Base-by-base conservation (phyloP, 169 alveolate species). In the Plasmodium billcollinsi region DNA sequence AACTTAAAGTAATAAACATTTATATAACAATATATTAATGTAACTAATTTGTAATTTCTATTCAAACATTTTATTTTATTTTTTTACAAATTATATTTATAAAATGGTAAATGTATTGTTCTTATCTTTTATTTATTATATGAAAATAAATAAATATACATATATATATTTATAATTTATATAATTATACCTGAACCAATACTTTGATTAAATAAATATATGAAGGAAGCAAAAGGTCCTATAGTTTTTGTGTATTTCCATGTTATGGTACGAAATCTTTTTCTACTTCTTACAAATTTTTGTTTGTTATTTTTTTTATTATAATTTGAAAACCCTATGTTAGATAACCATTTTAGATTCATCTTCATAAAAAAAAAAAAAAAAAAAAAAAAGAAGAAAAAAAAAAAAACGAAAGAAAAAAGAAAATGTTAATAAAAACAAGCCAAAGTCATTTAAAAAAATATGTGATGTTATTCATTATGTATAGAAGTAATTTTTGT, bases 181-280 rank as follows among this genome's bases (percentile, higher is more conserved):
- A 33, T 33, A 33, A 33, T 52, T 92, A 8, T 88, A 94, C 96
- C 94, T 56, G 91, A 90, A 24, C 96, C 96, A 50, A 94, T 83
- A 65, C 90, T 92, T 72, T 94, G 95, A 88, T 90, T 94, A 62
- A 94, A 94, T 43, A 94, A 49, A 71, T 92, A 92, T 43, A 94
- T 78, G 50, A 94, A 94, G 3, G 96, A 94, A 26, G 95, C 94
- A 56, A 90, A 90, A 2, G 96, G 95, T 47, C 95, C 88, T 69
- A 94, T 94, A 15, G 95, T 94, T 76, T 94, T 94, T 74, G 93
- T 90, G 73, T 94, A 94, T 61, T 93, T 91, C 96, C 96, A 94
- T 62, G 96, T 94, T 85, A 92, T 92, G 33, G 94, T 95, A 70
- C 94, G 92, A 88, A 94, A 94, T 65, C 96, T 90, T 76, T 92